A percentile compares a stretch with the other conserved stretches of the same genome.
Conservation (phyloP, 2,329 filamentous ascomycete species). For the Thelonectria rubi region DNA sequence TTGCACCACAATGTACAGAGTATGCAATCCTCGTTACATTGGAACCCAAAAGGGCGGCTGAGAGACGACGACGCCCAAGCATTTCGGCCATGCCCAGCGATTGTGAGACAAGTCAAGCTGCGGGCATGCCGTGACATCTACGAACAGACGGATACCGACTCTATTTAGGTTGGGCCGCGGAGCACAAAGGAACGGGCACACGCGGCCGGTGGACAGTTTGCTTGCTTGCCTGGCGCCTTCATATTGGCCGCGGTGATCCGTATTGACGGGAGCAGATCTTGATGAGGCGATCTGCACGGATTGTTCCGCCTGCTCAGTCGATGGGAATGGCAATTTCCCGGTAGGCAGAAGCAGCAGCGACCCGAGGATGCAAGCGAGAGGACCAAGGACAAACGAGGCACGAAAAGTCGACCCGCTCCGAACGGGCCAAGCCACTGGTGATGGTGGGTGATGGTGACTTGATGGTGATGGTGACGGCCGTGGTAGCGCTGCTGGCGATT, state of each 20-base stretch:
- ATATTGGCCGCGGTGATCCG: neutral
- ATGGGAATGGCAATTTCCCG: conserved; percentile 21
- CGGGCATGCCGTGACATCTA: neutral
- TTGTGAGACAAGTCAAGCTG: conserved; percentile 6
- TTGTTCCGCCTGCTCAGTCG: conserved; percentile 7
- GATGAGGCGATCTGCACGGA: conserved; percentile 13
- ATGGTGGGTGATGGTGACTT: neutral
- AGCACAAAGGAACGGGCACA: neutral
- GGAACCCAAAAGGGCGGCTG: conserved; percentile 1
- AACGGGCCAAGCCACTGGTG: conserved; percentile 5
- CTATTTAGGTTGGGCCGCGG: neutral
- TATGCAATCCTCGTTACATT: conserved; percentile 16
- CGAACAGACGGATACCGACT: neutral
- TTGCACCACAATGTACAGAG: conserved; percentile 5
- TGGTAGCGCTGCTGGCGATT: neutral
- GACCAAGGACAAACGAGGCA: conserved; percentile 13
- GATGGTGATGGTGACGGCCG: neutral
- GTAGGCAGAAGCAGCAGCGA: conserved; percentile 1
- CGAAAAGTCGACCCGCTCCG: conserved; percentile 8
- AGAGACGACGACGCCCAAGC: neutral
- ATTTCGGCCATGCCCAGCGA: neutral
- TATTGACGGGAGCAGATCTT: conserved; percentile 7
- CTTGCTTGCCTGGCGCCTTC: neutral
- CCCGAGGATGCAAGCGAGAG: conserved; percentile 16
- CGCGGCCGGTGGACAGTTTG: neutral